Conservation (phyloP, 2,329 filamentous ascomycete species). For the Gnomoniopsis sp. region DNA sequence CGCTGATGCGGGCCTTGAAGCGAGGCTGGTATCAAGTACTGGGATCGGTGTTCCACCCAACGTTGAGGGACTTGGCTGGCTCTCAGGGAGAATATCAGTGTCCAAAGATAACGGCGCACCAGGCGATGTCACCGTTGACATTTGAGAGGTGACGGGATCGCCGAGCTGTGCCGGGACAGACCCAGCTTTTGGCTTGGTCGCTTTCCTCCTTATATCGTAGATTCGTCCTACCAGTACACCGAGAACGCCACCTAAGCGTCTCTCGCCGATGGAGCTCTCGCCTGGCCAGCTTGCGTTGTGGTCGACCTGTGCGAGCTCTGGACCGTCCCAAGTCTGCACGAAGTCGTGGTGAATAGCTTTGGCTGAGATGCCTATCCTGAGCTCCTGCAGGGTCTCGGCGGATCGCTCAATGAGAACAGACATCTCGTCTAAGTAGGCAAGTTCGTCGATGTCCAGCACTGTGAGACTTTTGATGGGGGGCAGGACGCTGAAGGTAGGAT, state of each 20-base stretch:
- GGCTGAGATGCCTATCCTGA: constrained; percentile 68
- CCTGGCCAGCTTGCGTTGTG: constrained; percentile 54
- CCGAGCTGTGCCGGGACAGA: background rate
- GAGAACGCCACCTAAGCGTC: constrained; percentile 64
- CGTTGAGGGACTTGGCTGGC: background rate
- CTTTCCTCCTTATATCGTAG: constrained; percentile 50
- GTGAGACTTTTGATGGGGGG: constrained; percentile 71
- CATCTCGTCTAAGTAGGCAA: constrained; percentile 82
- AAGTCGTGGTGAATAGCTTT: constrained; percentile 47
- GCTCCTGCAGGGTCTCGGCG: constrained; percentile 60
- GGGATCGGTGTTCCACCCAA: background rate
- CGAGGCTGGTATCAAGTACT: background rate
- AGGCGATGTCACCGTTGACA: background rate
- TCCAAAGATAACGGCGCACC: background rate
- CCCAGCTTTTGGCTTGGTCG: constrained; percentile 11
- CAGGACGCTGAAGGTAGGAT: constrained; percentile 75
- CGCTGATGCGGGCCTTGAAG: background rate
- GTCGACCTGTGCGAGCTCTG: constrained; percentile 61
- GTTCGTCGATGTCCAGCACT: constrained; percentile 77
- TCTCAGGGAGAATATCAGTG: background rate
- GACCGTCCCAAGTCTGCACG: constrained; percentile 60
- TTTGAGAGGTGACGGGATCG: background rate
- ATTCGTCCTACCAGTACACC: constrained; percentile 66
- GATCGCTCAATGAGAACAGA: constrained; percentile 72
- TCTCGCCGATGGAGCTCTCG: constrained; percentile 56